Conservation (phyloP, 2,329 filamentous ascomycete species). For the Stagonosporopsis chrysanthemi region DNA sequence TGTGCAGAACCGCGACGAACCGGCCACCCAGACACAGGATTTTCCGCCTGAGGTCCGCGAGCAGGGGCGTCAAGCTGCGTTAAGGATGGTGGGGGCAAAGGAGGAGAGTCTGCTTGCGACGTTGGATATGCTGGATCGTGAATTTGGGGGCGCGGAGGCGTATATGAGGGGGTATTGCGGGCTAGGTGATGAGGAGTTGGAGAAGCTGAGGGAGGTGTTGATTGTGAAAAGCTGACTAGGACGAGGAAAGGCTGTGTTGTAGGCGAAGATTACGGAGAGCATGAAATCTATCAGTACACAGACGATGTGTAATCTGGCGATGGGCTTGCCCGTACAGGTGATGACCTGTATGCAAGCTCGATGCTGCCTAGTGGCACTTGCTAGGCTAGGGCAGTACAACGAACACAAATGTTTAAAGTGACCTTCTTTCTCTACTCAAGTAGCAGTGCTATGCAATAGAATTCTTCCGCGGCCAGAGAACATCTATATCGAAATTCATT, state of each 20-base stretch:
- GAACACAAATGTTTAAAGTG: too few relatives aligned
- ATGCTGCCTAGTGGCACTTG: too few relatives aligned
- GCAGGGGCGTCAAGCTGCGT: conserved; percentile 35
- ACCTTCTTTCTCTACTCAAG: too few relatives aligned
- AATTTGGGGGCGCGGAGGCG: conserved; percentile 69
- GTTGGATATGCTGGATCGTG: conserved; percentile 62
- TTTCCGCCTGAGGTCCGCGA: conserved; percentile 46
- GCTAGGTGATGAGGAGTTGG: conserved; percentile 63
- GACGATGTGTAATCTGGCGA: too few relatives aligned
- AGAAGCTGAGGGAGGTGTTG: conserved; percentile 51
- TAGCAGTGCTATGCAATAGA: too few relatives aligned
- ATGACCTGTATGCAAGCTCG: too few relatives aligned
- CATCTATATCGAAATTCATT: too few relatives aligned
- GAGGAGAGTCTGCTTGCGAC: conserved; percentile 61
- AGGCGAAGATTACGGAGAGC: not conserved
- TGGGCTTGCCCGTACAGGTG: too few relatives aligned
- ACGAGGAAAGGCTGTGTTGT: not conserved
- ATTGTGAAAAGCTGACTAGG: conserved; percentile 26
- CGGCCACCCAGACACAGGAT: conserved; percentile 46
- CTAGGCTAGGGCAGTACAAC: too few relatives aligned
- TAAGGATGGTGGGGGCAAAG: conserved; percentile 50
- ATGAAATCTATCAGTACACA: not conserved
- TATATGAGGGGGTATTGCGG: conserved; percentile 69
- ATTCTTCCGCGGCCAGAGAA: too few relatives aligned
- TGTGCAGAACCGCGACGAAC: conserved; percentile 42